Base-by-base conservation (phyloP, 1,139 yeast genomes). In the Geotrichum aggregatum region DNA sequence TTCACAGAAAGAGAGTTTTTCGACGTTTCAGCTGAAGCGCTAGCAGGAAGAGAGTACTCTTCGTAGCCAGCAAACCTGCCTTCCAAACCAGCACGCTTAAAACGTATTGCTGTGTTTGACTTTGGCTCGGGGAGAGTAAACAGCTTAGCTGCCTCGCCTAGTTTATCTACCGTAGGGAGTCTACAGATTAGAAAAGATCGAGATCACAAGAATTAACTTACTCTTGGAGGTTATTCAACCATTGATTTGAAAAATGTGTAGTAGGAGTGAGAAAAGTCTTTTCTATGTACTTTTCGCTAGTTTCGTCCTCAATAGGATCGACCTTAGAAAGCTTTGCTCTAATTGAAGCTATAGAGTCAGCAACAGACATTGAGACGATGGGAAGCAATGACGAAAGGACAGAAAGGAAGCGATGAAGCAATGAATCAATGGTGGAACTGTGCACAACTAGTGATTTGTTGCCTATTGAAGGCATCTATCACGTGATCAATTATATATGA, bases 1-100 rank as follows among this genome's bases (percentile, higher is more conserved):
- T 77, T 82, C 54, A 89, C 66, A 1, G 95, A 83, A 50, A 89
- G 71, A 0, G 96, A 86, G 58, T 83, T 84, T 18, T 82, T 76
- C 2, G 91, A 78, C 52, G 72, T 74, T 19, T 84, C 81, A 54
- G 76, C 75, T 44, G 75, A 77, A 1, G 80, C 66, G 21, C 79
- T 83, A 19, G 69, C 61, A 5, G 72, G 59, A 22, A 79, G 72
- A 1, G 80, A 69, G 47, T 78, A 78, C 66, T 91, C 96, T 48
- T 77, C 75, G 59, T 81, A 83, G 0, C 81, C 77, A 1, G 72
- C 71, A 14, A 92, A 82, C 10, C 70, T 64, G 8, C 98, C 98
- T 3, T 77, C 76, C 4, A 94, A 76, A 0, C 98, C 98, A 13
- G 74, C 68, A 61, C 98, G 61, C 31, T 63, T 59, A 58, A 71